Evolutionary conservation across 2,329 filamentous ascomycete species (phyloP), one percentile per base, ranked within the genome.

Genomic region (Atkinsonella hypoxylon): DNA sequence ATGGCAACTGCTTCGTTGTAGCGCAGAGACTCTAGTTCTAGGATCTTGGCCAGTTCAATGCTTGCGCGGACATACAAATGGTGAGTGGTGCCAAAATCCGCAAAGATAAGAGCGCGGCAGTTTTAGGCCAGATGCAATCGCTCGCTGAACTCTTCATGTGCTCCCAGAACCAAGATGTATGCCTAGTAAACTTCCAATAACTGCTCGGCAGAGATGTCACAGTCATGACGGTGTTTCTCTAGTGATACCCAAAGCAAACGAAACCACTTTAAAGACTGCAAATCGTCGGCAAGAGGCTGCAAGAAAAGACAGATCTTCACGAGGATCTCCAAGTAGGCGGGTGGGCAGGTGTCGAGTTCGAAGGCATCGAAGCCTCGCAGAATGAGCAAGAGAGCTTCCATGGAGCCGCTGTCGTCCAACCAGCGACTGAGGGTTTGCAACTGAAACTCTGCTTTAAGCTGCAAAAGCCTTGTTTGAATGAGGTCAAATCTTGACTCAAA

Each of bases 161-260:
- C n/a, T 26, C 44, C 51, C 8, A 53, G 47, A 18, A 53, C 31
- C 43, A 53, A 18, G 22, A 53, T 36, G 36, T 50, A 53, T 38
- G 49, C 51, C 42, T 53, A 47, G 38, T 53, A 53, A 8, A 53
- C 47, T n/a, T 53, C 51, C 38, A 53, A 50, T 38, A 43, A 44
- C 30, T 53, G 51, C 43, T 53, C 51, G 32, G 13, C 2, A 20
- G n/a, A 39, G 34, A 53, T 47, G n/a, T 53, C 51, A 43, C 38
- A 41, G 7, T 50, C 47, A 17, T 53, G 51, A 30, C 47, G 51
- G 32, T 53, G 51, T n/a, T 53, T 53, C 34, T 53, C 51, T 5
- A 53, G n/a, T 12, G 51, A 53, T n/a, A 3, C 22, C 51, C 51
- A 53, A 1, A 50, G 43, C 9, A 53, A 36, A 36, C 51, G 47